Percentiles rank a stretch among this genome's conserved stretches.
Evolutionary conservation across 2,329 filamentous ascomycete genomes (phyloP).

Genomic region (Colletotrichum sp.): DNA sequence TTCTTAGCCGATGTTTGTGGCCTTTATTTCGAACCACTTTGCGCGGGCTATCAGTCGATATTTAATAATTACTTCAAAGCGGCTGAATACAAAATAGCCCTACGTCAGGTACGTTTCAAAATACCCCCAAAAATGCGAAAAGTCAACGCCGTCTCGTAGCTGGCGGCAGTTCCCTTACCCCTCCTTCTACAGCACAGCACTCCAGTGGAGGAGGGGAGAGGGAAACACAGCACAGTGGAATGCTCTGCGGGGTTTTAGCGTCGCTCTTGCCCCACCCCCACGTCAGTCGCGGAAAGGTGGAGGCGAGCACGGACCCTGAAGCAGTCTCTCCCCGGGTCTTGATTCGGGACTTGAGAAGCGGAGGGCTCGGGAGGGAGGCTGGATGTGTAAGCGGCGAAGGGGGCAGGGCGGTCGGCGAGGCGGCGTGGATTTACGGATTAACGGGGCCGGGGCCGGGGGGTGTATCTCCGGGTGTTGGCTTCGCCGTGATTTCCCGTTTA

Average conservation of each 20-base stretch:
- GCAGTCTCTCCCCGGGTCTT: neutral
- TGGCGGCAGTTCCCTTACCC: neutral
- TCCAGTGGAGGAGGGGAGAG: neutral
- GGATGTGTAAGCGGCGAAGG: neutral
- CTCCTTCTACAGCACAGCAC: neutral
- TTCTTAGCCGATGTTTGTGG: neutral
- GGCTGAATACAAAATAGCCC: neutral
- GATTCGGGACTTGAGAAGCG: neutral
- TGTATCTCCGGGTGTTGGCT: neutral
- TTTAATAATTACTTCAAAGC: neutral
- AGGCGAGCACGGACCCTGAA: neutral
- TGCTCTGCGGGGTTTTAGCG: neutral
- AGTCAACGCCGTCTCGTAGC: neutral
- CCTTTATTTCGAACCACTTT: neutral
- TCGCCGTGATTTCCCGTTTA: neutral
- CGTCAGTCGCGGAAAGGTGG: neutral
- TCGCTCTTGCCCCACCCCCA: conserved; percentile 10
- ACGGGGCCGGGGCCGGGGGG: neutral
- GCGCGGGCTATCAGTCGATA: neutral
- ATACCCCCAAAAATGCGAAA: neutral
- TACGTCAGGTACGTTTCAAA: neutral
- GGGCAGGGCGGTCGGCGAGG: neutral
- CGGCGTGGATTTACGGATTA: neutral
- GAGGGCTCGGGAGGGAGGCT: neutral
- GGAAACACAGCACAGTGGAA: neutral